phyloP scores from a whole-genome alignment of 805 yeast species.

The Kodamaea fukazawae region DNA sequence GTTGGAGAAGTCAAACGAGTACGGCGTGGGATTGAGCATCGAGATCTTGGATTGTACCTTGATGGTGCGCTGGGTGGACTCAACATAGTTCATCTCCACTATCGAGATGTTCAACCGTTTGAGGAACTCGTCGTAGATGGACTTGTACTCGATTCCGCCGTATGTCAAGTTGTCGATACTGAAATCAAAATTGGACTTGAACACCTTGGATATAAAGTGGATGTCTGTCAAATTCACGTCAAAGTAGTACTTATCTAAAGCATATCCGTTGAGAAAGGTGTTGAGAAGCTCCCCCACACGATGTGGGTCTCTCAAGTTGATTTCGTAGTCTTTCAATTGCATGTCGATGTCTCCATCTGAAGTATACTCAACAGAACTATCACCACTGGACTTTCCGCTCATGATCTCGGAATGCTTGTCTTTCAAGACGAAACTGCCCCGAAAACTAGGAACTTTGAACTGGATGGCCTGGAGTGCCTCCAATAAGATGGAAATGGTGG shows the following conservation, averaged over 20 bases:
- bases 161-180: conserved; percentile 5
- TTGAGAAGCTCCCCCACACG: conserved; percentile 17
- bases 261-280: conserved; percentile 9
- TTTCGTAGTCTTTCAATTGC: conserved; percentile 10
- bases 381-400: not conserved
- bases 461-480: conserved; percentile 7
- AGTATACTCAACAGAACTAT: not conserved
- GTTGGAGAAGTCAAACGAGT: conserved; percentile 21
- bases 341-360: conserved; percentile 7
- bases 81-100: conserved; percentile 17
- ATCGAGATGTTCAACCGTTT: conserved; percentile 14
- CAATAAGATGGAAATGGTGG: conserved; percentile 7
- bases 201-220: conserved; percentile 9
- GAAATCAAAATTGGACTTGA: conserved; percentile 5
- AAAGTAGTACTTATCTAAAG: conserved; percentile 4
- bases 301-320: conserved; percentile 12
- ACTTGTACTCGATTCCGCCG: not conserved
- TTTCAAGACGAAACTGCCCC: not conserved
- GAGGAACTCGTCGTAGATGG: conserved; percentile 9
- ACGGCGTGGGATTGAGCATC: conserved; percentile 32
- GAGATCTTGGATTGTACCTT: conserved; percentile 20
- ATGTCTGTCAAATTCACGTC: conserved; percentile 16
- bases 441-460: conserved; percentile 4
- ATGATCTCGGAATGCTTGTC: not conserved
- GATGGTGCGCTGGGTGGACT: conserved; percentile 22